Conservation (phyloP, 176 grass and related monocot species). For the Oropetium thomaeum region DNA sequence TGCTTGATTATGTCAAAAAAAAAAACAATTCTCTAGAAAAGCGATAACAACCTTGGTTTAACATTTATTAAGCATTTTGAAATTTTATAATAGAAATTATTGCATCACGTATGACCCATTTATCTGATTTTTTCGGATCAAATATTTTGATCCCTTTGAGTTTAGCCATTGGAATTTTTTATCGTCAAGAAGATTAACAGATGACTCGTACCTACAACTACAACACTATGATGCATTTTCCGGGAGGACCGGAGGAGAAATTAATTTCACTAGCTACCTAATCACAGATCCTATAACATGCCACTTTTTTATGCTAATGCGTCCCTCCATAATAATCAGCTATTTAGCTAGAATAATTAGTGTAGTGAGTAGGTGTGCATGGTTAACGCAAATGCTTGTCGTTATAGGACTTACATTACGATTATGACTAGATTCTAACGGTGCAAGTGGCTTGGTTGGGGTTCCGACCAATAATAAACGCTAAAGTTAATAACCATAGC, state of each 20-base stretch:
- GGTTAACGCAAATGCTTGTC: slow-evolving; percentile 21
- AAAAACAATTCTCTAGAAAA: no score
- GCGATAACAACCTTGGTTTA: no score
- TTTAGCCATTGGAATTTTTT: no score
- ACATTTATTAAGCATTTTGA: no score
- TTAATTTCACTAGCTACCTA: not conserved
- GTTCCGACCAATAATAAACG: not conserved
- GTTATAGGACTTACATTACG: not conserved
- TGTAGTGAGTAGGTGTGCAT: not conserved
- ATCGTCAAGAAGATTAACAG: no score
- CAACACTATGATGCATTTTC: no score
- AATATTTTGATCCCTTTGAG: no score
- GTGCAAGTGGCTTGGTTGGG: not conserved
- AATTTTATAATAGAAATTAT: no score
- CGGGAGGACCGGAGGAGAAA: not conserved
- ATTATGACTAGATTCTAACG: slow-evolving; percentile 18
- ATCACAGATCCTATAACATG: not conserved
- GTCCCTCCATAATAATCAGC: not conserved
- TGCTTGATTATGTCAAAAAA: no score
- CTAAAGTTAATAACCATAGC: not conserved
- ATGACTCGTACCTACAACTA: no score
- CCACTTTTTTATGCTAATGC: not conserved
- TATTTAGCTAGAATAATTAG: not conserved
- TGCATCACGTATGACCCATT: no score
- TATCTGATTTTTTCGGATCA: no score